A percentile compares a stretch with the other conserved stretches of the same genome.
Evolutionary conservation across 1,284 basidiomycete species (phyloP).

Genomic region (Microbotryum lychnidis-dioicae): DNA sequence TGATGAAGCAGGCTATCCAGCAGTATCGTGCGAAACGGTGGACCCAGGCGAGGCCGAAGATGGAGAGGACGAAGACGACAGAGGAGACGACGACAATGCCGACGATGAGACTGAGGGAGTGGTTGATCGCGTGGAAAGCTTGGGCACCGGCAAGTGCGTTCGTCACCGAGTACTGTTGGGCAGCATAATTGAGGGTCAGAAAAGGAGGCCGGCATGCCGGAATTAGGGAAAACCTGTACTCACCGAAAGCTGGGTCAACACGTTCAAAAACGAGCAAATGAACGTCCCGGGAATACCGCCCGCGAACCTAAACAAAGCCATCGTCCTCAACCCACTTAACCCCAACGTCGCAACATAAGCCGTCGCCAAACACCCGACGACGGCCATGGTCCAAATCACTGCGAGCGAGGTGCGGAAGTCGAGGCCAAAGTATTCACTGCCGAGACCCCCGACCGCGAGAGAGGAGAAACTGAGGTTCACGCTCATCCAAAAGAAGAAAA

Average conservation of each 20-base stretch:
- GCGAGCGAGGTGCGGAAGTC: conserved; percentile 45
- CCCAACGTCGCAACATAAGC: conserved; percentile 56
- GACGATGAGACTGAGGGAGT: conserved; percentile 41
- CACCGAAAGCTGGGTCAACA: conserved; percentile 47
- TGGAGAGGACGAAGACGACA: conserved; percentile 40
- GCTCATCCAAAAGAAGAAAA: conserved; percentile 22
- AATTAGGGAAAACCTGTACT: not conserved
- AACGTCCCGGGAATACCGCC: conserved; percentile 29
- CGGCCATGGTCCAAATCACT: conserved; percentile 40
- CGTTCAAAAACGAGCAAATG: conserved; percentile 54
- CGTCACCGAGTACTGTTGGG: conserved; percentile 11
- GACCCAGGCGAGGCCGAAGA: conserved; percentile 45
- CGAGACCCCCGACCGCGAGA: conserved; percentile 12
- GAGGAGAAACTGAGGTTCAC: conserved; percentile 24
- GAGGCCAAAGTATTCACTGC: conserved; percentile 36
- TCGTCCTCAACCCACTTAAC: conserved; percentile 55
- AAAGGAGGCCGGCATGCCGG: not conserved
- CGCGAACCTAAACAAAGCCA: conserved; percentile 41
- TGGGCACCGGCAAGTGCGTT: conserved; percentile 44
- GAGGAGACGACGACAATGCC: conserved; percentile 44
- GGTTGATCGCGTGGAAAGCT: conserved; percentile 42
- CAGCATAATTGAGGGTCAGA: conserved; percentile 30
- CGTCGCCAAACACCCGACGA: conserved; percentile 40
- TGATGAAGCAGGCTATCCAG: conserved; percentile 52
- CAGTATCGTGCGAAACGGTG: conserved; percentile 56